Percentiles rank a stretch among this genome's conserved stretches.
phyloP scores from a whole-genome alignment of 2,329 filamentous ascomycete species.

The Cercospora sesami region DNA sequence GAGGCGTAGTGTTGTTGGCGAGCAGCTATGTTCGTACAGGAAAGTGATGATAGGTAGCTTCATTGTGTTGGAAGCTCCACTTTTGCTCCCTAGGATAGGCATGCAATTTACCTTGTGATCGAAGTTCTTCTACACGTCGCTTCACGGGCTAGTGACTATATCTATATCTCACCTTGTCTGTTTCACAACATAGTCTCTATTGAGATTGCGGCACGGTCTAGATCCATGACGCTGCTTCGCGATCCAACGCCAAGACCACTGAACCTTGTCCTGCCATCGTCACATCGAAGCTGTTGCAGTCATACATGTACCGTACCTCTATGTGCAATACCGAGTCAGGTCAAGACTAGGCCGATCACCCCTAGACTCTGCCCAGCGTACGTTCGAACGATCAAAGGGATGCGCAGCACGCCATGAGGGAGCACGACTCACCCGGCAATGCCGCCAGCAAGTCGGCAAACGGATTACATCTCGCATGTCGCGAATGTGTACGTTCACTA shows the following conservation, averaged over 20 bases:
- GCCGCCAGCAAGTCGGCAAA: constrained; percentile 1
- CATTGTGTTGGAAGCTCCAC: neutral
- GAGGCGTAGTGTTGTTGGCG: neutral
- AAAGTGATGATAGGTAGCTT: neutral
- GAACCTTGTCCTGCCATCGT: neutral
- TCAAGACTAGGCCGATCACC: neutral
- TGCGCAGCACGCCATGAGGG: neutral
- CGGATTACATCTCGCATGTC: neutral
- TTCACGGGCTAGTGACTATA: neutral
- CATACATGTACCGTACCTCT: neutral
- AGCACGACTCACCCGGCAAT: neutral
- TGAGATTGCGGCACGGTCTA: neutral
- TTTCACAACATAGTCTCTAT: neutral
- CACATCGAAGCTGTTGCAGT: neutral
- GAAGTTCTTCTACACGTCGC: neutral
- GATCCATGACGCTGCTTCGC: neutral
- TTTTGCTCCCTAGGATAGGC: neutral
- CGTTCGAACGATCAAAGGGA: neutral
- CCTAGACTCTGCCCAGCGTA: neutral
- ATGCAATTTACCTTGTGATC: neutral
- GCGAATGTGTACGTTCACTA: neutral
- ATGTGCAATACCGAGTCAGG: neutral
- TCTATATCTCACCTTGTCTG: neutral
- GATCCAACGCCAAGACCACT: neutral
- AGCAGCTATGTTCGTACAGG: neutral